Percentiles rank a stretch among this genome's conserved stretches.
Evolutionary conservation across 257 asterid species (phyloP).

Genomic region (Solanum peruvianum): DNA sequence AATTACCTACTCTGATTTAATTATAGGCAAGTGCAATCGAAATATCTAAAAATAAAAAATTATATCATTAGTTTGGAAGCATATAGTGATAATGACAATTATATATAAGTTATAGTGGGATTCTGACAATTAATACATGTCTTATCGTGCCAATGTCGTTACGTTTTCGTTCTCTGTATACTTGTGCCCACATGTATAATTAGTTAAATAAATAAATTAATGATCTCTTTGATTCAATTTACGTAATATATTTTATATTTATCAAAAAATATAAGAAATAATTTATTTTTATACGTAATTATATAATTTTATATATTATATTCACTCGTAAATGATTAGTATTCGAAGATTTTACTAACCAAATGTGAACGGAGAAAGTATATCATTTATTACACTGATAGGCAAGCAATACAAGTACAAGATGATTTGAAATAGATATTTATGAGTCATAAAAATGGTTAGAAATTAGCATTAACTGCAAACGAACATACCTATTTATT

Average conservation of each 20-base stretch:
- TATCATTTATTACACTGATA: background rate
- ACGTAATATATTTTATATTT: background rate
- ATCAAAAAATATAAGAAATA: accelerated
- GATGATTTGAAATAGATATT: background rate
- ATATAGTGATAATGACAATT: background rate
- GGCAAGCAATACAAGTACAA: background rate
- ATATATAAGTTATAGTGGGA: background rate
- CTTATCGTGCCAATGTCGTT: background rate
- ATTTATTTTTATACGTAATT: background rate
- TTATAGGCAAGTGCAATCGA: background rate
- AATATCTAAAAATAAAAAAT: background rate
- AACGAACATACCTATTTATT: background rate
- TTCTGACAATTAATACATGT: background rate
- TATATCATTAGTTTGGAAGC: background rate
- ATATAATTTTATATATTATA: background rate
- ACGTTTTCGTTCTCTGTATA: background rate
- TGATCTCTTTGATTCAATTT: background rate
- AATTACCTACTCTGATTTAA: background rate
- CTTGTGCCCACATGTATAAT: background rate
- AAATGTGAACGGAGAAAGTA: background rate
- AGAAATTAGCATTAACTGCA: background rate
- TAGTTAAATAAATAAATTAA: background rate
- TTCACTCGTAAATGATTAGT: background rate
- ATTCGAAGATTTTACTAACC: accelerated
- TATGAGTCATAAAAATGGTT: background rate